These are phyloP conservation scores for Cladosporium halotolerans DNA, from an alignment of 2,329 filamentous ascomycete genomes.

Conservation along the genomic window DNA sequence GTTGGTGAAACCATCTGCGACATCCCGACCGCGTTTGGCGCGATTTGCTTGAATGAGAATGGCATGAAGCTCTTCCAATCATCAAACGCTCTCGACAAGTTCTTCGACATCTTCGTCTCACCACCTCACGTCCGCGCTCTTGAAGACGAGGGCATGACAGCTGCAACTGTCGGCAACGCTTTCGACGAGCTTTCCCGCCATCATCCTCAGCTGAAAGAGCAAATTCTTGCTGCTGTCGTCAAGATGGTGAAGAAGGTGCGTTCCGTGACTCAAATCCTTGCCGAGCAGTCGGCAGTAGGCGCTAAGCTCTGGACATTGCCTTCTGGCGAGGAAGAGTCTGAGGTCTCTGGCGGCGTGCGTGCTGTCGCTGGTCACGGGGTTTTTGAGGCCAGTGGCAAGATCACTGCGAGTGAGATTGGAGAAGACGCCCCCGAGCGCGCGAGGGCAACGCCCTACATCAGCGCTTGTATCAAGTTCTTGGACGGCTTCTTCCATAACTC, in stretches of 20 bases:
- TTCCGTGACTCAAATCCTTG: conserved; percentile 64
- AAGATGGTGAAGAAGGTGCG: conserved; percentile 82
- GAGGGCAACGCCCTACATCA: conserved; percentile 52
- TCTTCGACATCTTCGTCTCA: conserved; percentile 95
- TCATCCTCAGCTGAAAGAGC: conserved; percentile 73
- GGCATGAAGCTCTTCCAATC: conserved; percentile 83
- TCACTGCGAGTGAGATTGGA: conserved; percentile 16
- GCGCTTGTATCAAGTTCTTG: conserved; percentile 71
- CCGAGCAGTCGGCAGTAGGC: conserved; percentile 64
- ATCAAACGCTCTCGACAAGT: conserved; percentile 75
- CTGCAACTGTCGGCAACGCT: conserved; percentile 67
- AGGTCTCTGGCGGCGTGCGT: conserved; percentile 39
- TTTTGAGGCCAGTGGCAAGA: conserved; percentile 1
- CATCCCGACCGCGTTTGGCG: conserved; percentile 81
- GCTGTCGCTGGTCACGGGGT: conserved; percentile 7
- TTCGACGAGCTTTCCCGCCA: conserved; percentile 95
- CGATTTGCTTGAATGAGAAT: conserved; percentile 82
- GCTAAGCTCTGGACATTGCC: conserved; percentile 61
- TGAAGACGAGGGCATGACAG: conserved; percentile 63
- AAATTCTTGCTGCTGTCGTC: conserved; percentile 78
- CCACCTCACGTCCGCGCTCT: conserved; percentile 80
- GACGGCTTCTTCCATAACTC: conserved; percentile 69
- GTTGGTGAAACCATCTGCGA: conserved; percentile 81
- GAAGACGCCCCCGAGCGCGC: conserved; percentile 32
- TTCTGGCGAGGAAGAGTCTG: conserved; percentile 30